phyloP scores from a whole-genome alignment of 768 basidiomycete species.

The Pulveroboletus sp. region DNA sequence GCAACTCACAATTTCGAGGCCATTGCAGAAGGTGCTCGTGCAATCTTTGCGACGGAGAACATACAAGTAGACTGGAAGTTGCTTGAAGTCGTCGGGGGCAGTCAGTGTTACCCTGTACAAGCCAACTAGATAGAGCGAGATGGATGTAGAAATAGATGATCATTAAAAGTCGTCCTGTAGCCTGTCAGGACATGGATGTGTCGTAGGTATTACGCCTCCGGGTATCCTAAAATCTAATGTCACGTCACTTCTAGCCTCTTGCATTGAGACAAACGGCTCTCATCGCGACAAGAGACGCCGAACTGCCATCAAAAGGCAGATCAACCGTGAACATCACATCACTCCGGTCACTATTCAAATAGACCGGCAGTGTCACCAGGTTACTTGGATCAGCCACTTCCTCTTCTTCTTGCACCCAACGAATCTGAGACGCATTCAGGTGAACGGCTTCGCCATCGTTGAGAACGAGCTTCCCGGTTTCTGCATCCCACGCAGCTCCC shows the following conservation, averaged over 20 bases:
- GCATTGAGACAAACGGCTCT: constrained; percentile 90
- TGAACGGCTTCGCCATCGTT: constrained; percentile 82
- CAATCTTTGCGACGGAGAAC: constrained; percentile 63
- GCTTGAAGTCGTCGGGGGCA: constrained; percentile 58
- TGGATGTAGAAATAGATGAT: constrained; percentile 4
- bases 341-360: constrained; percentile 84
- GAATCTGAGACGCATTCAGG: constrained; percentile 75
- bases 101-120: constrained; percentile 19
- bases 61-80: constrained; percentile 91
- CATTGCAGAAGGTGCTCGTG: constrained; percentile 77
- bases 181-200: constrained; percentile 8
- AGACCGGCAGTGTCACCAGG: constrained; percentile 82
- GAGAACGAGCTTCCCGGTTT: constrained; percentile 60
- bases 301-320: constrained; percentile 67
- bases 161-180: constrained; percentile 19
- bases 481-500: constrained; percentile 68
- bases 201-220: constrained; percentile 22
- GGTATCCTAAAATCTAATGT: constrained; percentile 20
- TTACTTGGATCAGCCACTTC: constrained; percentile 26
- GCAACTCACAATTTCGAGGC: constrained; percentile 80
- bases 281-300: constrained; percentile 71
- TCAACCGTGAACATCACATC: constrained; percentile 90
- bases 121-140: constrained; percentile 12
- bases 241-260: constrained; percentile 41
- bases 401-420: constrained; percentile 71